Conservation (phyloP, 148 eudicot genomes). For the Camellia sinensis region DNA sequence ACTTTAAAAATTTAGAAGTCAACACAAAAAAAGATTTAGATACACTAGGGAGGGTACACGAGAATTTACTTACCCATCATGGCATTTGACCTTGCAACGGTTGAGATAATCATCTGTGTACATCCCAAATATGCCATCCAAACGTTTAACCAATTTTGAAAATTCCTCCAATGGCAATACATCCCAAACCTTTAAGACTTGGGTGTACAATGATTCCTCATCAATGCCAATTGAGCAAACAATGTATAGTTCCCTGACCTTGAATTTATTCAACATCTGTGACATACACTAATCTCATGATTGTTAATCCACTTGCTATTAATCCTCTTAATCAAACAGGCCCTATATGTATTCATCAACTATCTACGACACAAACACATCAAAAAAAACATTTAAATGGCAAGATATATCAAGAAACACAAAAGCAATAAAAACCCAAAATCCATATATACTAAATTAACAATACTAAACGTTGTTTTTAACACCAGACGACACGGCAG, state of each 20-base stretch:
- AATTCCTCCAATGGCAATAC: conserved; percentile 33
- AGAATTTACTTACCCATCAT: conserved; percentile 31
- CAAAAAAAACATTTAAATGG: no score
- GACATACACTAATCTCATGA: no score
- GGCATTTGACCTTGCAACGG: conserved; percentile 28
- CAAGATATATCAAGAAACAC: no score
- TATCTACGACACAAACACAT: no score
- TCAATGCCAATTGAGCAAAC: conserved; percentile 40
- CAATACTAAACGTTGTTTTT: no score
- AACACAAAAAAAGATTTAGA: background rate
- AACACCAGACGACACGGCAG: no score
- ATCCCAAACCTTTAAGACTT: conserved; percentile 49
- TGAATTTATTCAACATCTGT: conserved; percentile 24
- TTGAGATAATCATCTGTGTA: conserved; percentile 26
- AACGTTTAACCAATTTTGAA: conserved; percentile 23
- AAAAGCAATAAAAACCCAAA: no score
- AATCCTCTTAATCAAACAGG: no score
- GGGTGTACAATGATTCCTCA: conserved; percentile 20
- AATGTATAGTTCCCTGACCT: conserved; percentile 26
- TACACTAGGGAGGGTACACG: background rate
- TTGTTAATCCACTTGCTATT: no score
- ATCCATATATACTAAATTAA: no score
- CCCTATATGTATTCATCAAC: no score
- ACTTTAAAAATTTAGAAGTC: background rate
- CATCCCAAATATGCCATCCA: conserved; percentile 34